These are phyloP conservation scores for Calendula officinalis DNA, from an alignment of 129 eudicot genomes.

Conservation along the genomic window DNA sequence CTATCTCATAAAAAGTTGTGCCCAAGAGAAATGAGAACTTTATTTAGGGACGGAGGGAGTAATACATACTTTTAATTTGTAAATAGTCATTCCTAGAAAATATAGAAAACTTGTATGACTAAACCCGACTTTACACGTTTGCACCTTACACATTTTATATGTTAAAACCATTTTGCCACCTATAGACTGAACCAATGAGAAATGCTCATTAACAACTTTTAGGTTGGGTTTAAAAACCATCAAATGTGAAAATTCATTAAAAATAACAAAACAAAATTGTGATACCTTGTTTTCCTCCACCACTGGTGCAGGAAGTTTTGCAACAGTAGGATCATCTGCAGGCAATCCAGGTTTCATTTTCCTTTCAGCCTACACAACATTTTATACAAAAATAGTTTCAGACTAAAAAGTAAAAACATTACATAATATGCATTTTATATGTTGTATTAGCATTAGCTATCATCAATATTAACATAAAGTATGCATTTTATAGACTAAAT, in stretches of 20 bases:
- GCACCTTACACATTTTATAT: background rate
- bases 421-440: background rate
- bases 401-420: background rate
- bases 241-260: background rate
- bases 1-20: too few relatives aligned
- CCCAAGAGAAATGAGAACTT: too few relatives aligned
- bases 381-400: slow-evolving; percentile 5
- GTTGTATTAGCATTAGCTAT: background rate
- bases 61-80: slow-evolving; percentile 24
- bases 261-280: background rate
- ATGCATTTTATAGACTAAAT: background rate
- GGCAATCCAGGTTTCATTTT: slow-evolving; percentile 91
- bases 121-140: too few relatives aligned
- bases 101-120: background rate
- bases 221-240: background rate
- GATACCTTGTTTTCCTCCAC: slow-evolving; percentile 89
- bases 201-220: background rate
- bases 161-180: too few relatives aligned
- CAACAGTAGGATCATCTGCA: slow-evolving; percentile 63
- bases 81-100: slow-evolving; percentile 1
- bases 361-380: slow-evolving; percentile 71
- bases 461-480: slow-evolving; percentile 1
- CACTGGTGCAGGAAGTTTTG: slow-evolving; percentile 67
- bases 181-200: background rate
- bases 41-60: too few relatives aligned